Percentiles rank a stretch among this genome's conserved stretches.
phyloP scores from a whole-genome alignment of 148 eudicot genomes.

The Spergularia bocconei region DNA sequence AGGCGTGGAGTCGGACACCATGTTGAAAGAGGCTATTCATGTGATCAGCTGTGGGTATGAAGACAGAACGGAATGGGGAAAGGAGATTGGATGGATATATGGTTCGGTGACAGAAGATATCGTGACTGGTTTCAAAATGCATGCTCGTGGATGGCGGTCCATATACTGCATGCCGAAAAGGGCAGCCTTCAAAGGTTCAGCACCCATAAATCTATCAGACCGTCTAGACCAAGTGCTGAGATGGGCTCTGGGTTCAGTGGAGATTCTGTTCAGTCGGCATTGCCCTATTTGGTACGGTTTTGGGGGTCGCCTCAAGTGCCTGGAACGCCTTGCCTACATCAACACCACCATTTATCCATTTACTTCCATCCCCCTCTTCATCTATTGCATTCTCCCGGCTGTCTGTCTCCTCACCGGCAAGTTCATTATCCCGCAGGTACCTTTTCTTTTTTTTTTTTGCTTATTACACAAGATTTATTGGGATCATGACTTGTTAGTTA shows the following conservation, averaged over 20 bases:
- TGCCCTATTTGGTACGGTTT: constrained; percentile 82
- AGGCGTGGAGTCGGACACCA: constrained; percentile 42
- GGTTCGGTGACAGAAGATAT: constrained; percentile 85
- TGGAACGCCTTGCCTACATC: constrained; percentile 69
- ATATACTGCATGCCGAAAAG: constrained; percentile 70
- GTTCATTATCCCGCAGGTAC: constrained; percentile 72
- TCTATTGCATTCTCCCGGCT: constrained; percentile 69
- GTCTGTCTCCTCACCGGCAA: constrained; percentile 70
- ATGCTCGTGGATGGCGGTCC: constrained; percentile 75
- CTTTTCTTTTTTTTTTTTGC: too few species aligned
- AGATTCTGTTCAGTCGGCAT: constrained; percentile 72
- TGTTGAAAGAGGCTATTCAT: constrained; percentile 61
- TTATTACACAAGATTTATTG: too few species aligned
- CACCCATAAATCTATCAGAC: constrained; percentile 79
- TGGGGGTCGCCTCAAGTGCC: constrained; percentile 50
- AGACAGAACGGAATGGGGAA: constrained; percentile 63
- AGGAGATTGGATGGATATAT: constrained; percentile 77
- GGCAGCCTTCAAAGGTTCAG: constrained; percentile 79
- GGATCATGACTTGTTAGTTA: too few species aligned
- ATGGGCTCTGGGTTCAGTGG: constrained; percentile 79
- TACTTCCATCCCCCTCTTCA: constrained; percentile 62
- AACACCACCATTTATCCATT: constrained; percentile 68
- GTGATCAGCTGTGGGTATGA: constrained; percentile 68
- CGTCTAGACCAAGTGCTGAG: constrained; percentile 74
- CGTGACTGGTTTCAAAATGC: constrained; percentile 81